Percentiles rank a stretch among this genome's conserved stretches.
Conservation (phyloP, 805 yeast species). For the Yarrowia sp. region DNA sequence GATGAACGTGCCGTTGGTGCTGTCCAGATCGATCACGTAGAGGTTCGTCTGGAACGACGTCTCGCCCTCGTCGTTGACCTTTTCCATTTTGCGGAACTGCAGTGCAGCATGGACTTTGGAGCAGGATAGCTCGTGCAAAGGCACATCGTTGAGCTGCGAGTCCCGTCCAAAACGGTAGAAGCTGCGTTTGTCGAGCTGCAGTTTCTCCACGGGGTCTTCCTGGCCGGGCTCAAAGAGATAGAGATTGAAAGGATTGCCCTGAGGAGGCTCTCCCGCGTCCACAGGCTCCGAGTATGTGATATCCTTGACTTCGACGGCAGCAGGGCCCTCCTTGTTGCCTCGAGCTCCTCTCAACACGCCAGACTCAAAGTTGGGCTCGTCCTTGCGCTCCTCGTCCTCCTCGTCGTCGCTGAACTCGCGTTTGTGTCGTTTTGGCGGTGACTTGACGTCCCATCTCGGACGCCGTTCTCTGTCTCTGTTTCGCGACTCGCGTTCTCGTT, state of each 20-base stretch:
- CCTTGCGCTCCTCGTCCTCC: not conserved
- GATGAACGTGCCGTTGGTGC: slow-evolving; percentile 7
- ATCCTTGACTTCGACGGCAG: not conserved
- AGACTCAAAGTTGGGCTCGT: not conserved
- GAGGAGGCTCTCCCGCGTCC: slow-evolving; percentile 18
- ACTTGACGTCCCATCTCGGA: slow-evolving; percentile 6
- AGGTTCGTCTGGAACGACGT: slow-evolving; percentile 5
- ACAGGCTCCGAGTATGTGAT: slow-evolving; percentile 9
- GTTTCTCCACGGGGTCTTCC: slow-evolving; percentile 6
- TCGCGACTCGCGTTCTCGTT: not conserved
- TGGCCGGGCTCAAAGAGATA: slow-evolving; percentile 11
- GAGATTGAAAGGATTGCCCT: not conserved
- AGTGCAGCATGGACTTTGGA: slow-evolving; percentile 15
- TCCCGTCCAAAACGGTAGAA: slow-evolving; percentile 15
- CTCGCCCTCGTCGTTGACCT: slow-evolving; percentile 15
- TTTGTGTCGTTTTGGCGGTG: not conserved
- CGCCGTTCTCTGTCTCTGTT: slow-evolving; percentile 1
- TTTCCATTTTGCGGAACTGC: slow-evolving; percentile 22
- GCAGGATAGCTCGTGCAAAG: not conserved
- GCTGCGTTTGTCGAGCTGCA: not conserved
- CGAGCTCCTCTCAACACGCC: not conserved
- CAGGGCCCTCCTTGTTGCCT: not conserved
- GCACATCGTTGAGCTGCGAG: slow-evolving; percentile 2
- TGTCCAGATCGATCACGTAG: slow-evolving; percentile 17
- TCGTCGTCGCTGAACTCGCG: slow-evolving; percentile 20